Evolutionary conservation across 805 yeast species (phyloP).

Genomic region (Metschnikowia gelsemii): DNA sequence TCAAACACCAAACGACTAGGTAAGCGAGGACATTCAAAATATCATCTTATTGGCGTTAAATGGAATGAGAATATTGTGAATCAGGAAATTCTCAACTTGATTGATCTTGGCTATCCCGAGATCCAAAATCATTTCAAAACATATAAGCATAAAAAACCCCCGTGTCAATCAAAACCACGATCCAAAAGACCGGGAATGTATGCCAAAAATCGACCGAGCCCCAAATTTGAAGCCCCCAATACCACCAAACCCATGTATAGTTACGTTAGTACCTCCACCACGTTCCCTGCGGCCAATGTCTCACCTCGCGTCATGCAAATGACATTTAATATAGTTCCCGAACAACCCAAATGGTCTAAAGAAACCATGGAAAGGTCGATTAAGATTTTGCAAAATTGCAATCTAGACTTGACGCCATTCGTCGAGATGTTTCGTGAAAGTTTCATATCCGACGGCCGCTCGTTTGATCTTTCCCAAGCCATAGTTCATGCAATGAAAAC

Average conservation of each 20-base stretch:
- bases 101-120: not conserved
- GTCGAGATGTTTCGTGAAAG: not conserved
- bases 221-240: no score
- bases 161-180: no score
- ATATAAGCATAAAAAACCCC: no score
- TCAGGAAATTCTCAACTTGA: conserved; percentile 28
- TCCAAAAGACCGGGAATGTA: no score
- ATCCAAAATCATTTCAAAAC: not conserved
- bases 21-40: conserved; percentile 43
- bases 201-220: no score
- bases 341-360: conserved; percentile 1
- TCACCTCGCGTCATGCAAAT: not conserved
- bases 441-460: not conserved
- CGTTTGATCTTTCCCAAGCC: not conserved
- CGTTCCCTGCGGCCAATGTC: not conserved
- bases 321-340: not conserved
- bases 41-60: conserved; percentile 40
- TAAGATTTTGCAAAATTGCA: not conserved
- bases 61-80: conserved; percentile 40
- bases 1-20: conserved; percentile 40
- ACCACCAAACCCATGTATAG: not conserved
- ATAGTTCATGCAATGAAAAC: not conserved
- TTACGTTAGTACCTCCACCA: not conserved
- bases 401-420: not conserved
- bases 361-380: not conserved